Evolutionary conservation across 2,329 filamentous ascomycete species (phyloP).

Genomic region (Cladosporium sp.): DNA sequence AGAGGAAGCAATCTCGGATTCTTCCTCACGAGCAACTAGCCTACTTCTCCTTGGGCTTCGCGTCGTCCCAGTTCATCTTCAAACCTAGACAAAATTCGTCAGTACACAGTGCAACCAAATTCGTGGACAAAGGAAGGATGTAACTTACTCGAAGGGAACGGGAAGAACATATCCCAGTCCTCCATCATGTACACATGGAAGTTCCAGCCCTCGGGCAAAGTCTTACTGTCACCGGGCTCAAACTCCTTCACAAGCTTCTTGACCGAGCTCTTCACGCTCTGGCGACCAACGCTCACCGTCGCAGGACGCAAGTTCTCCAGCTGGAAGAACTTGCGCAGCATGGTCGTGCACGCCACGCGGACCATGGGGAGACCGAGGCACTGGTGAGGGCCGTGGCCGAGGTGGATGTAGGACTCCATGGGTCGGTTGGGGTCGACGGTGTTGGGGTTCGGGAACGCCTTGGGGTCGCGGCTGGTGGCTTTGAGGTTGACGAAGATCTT

Average conservation of each 20-base stretch:
- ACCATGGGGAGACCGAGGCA: slow-evolving; percentile 49
- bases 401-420: slow-evolving; percentile 48
- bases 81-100: slow-evolving; percentile 30
- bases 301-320: slow-evolving; percentile 45
- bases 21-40: background rate
- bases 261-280: slow-evolving; percentile 42
- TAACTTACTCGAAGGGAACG: slow-evolving; percentile 51
- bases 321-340: slow-evolving; percentile 48
- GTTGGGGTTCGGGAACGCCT: slow-evolving; percentile 46
- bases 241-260: slow-evolving; percentile 47
- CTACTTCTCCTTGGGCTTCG: background rate
- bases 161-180: slow-evolving; percentile 51
- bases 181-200: slow-evolving; percentile 52
- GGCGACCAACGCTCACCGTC: slow-evolving; percentile 36
- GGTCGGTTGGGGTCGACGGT: slow-evolving; percentile 33
- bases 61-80: slow-evolving; percentile 37
- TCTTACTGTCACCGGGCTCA: slow-evolving; percentile 34
- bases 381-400: slow-evolving; percentile 47
- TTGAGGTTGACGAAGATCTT: slow-evolving; percentile 48
- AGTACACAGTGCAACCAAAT: background rate
- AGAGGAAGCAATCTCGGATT: background rate
- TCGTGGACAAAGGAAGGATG: background rate
- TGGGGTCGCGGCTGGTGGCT: slow-evolving; percentile 44
- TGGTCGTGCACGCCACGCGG: slow-evolving; percentile 46
- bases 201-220: slow-evolving; percentile 37